phyloP scores from a whole-genome alignment of 495 filamentous ascomycete genomes.

The Aspergillus sparsus region DNA sequence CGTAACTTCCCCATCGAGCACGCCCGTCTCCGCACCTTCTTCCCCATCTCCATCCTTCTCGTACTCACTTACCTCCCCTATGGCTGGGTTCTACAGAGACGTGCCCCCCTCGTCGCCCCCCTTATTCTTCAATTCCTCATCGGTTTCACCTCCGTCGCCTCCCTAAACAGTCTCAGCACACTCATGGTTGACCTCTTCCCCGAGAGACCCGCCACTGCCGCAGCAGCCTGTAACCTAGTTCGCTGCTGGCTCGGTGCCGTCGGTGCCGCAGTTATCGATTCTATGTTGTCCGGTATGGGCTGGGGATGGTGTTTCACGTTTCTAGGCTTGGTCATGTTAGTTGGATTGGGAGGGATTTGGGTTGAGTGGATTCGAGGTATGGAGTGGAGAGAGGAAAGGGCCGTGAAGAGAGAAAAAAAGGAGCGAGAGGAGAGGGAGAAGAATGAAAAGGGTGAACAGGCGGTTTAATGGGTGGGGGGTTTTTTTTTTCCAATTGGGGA shows the following conservation, averaged over 20 bases:
- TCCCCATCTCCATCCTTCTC: constrained; percentile 47
- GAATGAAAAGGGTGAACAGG: background rate
- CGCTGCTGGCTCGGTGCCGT: constrained; percentile 64
- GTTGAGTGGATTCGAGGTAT: constrained; percentile 39
- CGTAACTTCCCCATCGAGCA: constrained; percentile 60
- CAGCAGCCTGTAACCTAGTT: constrained; percentile 67
- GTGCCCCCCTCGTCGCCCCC: constrained; percentile 49
- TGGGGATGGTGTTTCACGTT: constrained; percentile 64
- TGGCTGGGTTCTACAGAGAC: constrained; percentile 57
- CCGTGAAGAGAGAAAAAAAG: constrained; percentile 19
- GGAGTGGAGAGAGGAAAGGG: constrained; percentile 43
- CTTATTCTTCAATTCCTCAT: constrained; percentile 59
- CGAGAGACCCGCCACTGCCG: constrained; percentile 56
- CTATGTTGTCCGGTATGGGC: constrained; percentile 62
- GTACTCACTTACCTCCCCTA: constrained; percentile 48
- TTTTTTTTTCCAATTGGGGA: background rate
- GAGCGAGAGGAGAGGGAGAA: background rate
- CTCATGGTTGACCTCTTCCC: constrained; percentile 66
- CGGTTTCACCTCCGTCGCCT: constrained; percentile 52
- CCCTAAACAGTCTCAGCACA: constrained; percentile 40
- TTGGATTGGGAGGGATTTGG: constrained; percentile 32
- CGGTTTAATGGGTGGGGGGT: background rate
- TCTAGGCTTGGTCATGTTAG: constrained; percentile 34
- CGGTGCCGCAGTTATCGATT: constrained; percentile 58
- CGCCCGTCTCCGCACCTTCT: constrained; percentile 52